A percentile compares a stretch with the other conserved stretches of the same genome.
These are phyloP conservation scores for Apiosordaria backusii DNA, from an alignment of 495 filamentous ascomycete genomes.

Conservation along the genomic window DNA sequence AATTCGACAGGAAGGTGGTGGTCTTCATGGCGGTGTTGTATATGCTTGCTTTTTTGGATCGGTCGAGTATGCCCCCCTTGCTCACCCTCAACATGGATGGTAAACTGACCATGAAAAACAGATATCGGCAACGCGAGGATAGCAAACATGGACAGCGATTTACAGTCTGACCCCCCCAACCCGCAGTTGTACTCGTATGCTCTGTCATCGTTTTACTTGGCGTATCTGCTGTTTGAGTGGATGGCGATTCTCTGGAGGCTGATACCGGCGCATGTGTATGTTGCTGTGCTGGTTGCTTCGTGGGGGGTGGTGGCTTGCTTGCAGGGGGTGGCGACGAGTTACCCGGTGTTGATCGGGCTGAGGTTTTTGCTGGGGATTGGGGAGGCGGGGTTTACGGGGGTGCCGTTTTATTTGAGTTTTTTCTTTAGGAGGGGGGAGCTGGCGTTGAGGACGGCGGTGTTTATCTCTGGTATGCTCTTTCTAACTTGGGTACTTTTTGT, in stretches of 20 bases:
- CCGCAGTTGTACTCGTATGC: constrained; percentile 78
- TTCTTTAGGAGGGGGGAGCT: constrained; percentile 83
- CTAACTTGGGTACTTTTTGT: constrained; percentile 44
- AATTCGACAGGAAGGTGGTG: constrained; percentile 72
- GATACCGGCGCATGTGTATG: constrained; percentile 58
- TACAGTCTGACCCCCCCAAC: constrained; percentile 56
- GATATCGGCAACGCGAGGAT: constrained; percentile 80
- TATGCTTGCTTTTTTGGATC: constrained; percentile 74
- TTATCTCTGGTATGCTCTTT: constrained; percentile 60
- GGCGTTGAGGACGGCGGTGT: constrained; percentile 76
- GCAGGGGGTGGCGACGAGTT: constrained; percentile 66
- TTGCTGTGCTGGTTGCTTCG: constrained; percentile 59
- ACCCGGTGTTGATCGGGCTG: constrained; percentile 64
- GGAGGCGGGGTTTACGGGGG: constrained; percentile 73
- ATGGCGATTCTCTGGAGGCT: constrained; percentile 72
- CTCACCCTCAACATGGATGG: not conserved
- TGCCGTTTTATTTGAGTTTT: constrained; percentile 77
- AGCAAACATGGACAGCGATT: constrained; percentile 65
- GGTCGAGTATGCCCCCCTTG: constrained; percentile 57
- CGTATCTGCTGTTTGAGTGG: constrained; percentile 67
- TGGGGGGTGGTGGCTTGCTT: constrained; percentile 70
- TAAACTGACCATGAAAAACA: constrained; percentile 33
- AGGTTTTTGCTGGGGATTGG: constrained; percentile 66
- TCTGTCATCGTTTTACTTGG: constrained; percentile 71
- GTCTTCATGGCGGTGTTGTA: constrained; percentile 78